Evolutionary conservation across 2,329 filamentous ascomycete species (phyloP).

Genomic region (Cordyceps cateniannulata): DNA sequence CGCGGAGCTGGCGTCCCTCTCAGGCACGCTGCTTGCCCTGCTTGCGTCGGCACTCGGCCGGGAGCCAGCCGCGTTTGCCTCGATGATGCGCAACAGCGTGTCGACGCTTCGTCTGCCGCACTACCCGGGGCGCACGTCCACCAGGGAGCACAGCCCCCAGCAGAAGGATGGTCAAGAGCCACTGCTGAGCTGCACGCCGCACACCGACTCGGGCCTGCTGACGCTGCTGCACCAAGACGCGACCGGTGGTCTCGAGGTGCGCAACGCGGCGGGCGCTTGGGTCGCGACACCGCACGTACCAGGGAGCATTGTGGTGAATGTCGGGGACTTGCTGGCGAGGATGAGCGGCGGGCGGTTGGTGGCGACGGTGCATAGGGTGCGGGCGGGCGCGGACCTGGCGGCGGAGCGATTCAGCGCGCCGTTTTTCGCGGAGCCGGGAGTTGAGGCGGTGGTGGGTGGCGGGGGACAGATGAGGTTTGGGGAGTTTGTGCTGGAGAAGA

Average conservation of each 20-base stretch:
- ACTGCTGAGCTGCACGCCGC: conserved; percentile 20
- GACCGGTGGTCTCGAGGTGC: conserved; percentile 13
- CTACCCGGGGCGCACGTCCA: conserved; percentile 13
- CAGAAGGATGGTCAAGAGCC: too few relatives aligned
- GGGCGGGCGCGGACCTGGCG: too few relatives aligned
- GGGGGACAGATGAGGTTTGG: conserved; percentile 14
- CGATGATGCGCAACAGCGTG: conserved; percentile 13
- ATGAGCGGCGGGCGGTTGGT: conserved; percentile 14
- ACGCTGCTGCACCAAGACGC: conserved; percentile 49
- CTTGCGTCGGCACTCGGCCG: conserved; percentile 12
- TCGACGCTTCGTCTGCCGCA: conserved; percentile 14
- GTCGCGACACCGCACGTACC: conserved; percentile 13
- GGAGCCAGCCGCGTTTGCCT: conserved; percentile 12
- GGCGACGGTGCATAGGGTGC: conserved; percentile 15
- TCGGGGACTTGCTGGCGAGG: conserved; percentile 13
- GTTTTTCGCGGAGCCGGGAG: conserved; percentile 18
- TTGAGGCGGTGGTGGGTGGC: conserved; percentile 23
- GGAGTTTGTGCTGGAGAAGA: conserved; percentile 17
- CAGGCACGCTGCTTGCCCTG: conserved; percentile 12
- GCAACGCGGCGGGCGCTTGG: conserved; percentile 13
- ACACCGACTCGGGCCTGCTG: conserved; percentile 52
- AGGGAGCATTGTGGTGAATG: conserved; percentile 13
- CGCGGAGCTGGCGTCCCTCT: conserved; percentile 13
- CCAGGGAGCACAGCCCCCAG: too few relatives aligned
- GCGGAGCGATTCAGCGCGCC: conserved; percentile 15